phyloP scores from a whole-genome alignment of 2,329 filamentous ascomycete species.

The Trichothecium roseum region DNA sequence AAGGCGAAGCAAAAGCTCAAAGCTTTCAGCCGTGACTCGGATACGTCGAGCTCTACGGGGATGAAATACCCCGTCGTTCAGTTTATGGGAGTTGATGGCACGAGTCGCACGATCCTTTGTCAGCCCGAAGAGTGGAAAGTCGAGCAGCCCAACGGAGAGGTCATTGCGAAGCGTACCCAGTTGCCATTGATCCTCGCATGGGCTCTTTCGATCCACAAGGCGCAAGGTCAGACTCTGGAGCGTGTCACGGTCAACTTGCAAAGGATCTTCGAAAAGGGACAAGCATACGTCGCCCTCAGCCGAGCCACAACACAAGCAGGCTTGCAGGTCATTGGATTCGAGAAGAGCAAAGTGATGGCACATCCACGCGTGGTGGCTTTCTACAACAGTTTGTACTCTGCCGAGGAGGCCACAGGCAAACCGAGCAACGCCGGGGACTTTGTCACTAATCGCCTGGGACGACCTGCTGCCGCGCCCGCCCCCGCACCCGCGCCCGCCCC shows the following conservation, averaged over 20 bases:
- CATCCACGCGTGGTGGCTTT: constrained; percentile 80
- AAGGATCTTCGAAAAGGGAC: constrained; percentile 90
- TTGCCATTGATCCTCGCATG: constrained; percentile 88
- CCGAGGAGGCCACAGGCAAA: constrained; percentile 41
- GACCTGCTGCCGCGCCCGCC: no score
- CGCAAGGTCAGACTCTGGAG: constrained; percentile 88
- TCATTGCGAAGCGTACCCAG: constrained; percentile 78
- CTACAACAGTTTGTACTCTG: constrained; percentile 71
- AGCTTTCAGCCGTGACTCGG: constrained; percentile 30
- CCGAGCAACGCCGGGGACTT: constrained; percentile 27
- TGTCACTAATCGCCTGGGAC: constrained; percentile 21
- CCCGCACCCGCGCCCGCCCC: no score
- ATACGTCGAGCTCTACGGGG: constrained; percentile 16
- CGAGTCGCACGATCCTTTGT: constrained; percentile 55
- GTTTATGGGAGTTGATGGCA: constrained; percentile 70
- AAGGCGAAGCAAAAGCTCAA: constrained; percentile 49
- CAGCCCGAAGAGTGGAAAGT: constrained; percentile 91
- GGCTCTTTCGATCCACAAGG: constrained; percentile 97
- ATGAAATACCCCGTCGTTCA: constrained; percentile 72
- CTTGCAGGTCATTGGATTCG: constrained; percentile 79
- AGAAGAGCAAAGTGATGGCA: constrained; percentile 86
- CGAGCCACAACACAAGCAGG: constrained; percentile 82
- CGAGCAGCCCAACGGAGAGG: constrained; percentile 87
- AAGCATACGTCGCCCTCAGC: constrained; percentile 93
- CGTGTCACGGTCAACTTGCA: constrained; percentile 90